Evolutionary conservation across 1,139 yeast species (phyloP).

Genomic region (Candida neerlandica): DNA sequence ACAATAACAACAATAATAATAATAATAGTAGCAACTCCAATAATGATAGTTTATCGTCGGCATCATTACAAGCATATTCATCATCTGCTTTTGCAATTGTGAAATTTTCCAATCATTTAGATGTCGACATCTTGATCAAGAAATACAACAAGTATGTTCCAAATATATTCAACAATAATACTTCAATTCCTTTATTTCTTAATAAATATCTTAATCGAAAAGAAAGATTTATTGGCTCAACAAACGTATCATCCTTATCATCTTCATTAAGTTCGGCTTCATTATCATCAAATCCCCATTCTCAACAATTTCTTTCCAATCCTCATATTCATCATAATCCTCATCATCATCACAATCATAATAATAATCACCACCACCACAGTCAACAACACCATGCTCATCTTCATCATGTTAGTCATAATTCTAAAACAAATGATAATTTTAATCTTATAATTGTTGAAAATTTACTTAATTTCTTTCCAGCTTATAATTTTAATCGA

Average conservation of each 20-base stretch:
- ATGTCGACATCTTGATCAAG: constrained; percentile 35
- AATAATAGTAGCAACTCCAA: constrained; percentile 11
- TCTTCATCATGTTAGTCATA: background rate
- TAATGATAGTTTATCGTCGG: background rate
- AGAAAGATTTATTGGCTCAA: constrained; percentile 20
- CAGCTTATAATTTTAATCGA: constrained; percentile 18
- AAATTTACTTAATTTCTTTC: constrained; percentile 39
- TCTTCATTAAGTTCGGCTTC: background rate
- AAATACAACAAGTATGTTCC: constrained; percentile 21
- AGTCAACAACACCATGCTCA: no score
- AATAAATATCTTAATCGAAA: constrained; percentile 32
- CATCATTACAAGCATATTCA: background rate
- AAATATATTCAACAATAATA: constrained; percentile 37
- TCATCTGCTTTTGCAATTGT: constrained; percentile 33
- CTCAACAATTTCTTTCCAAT: background rate
- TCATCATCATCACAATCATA: background rate
- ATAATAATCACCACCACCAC: no score
- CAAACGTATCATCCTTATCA: background rate
- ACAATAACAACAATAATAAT: background rate
- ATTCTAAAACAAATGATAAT: constrained; percentile 13
- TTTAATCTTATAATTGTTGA: constrained; percentile 45
- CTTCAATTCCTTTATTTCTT: constrained; percentile 26
- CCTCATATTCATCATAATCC: background rate
- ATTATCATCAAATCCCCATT: constrained; percentile 1
- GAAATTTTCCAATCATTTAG: constrained; percentile 39